These are phyloP conservation scores for Dalbergia cultrata DNA, from an alignment of 306 rosid genomes.

Conservation along the genomic window DNA sequence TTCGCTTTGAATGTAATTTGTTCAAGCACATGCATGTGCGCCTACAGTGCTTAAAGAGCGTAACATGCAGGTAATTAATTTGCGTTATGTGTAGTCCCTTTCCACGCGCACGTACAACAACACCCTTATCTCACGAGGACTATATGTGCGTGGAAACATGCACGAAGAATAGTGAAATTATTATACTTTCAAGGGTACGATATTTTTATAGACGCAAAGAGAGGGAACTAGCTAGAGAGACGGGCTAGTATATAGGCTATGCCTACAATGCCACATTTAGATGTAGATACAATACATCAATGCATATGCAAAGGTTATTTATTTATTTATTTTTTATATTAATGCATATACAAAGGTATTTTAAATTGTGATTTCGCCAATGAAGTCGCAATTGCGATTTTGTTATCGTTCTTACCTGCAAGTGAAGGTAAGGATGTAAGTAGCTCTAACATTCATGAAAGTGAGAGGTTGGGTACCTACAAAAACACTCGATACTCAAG, in stretches of 20 bases:
- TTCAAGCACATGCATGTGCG: constrained; percentile 19
- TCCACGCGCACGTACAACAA: constrained; percentile 20
- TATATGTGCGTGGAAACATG: constrained; percentile 23
- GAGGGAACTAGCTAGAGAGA: background rate
- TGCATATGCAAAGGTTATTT: too few species aligned
- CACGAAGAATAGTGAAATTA: constrained; percentile 30
- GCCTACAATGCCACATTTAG: background rate
- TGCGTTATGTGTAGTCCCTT: constrained; percentile 31
- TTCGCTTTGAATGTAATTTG: background rate
- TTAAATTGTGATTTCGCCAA: too few species aligned
- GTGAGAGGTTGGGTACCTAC: too few species aligned
- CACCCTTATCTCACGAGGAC: background rate
- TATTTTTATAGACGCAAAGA: constrained; percentile 1
- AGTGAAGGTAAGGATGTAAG: too few species aligned
- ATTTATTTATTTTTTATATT: too few species aligned
- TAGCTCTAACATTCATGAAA: too few species aligned
- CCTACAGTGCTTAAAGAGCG: constrained; percentile 15
- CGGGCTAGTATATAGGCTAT: background rate
- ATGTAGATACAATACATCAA: too few species aligned
- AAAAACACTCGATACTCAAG: too few species aligned
- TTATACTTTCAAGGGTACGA: background rate
- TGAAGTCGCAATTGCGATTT: too few species aligned
- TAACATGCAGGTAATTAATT: constrained; percentile 30
- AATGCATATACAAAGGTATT: too few species aligned
- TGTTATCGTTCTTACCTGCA: too few species aligned